Evolutionary conservation across 2,329 filamentous ascomycete species (phyloP).

Genomic region (Monilinia aucupariae): DNA sequence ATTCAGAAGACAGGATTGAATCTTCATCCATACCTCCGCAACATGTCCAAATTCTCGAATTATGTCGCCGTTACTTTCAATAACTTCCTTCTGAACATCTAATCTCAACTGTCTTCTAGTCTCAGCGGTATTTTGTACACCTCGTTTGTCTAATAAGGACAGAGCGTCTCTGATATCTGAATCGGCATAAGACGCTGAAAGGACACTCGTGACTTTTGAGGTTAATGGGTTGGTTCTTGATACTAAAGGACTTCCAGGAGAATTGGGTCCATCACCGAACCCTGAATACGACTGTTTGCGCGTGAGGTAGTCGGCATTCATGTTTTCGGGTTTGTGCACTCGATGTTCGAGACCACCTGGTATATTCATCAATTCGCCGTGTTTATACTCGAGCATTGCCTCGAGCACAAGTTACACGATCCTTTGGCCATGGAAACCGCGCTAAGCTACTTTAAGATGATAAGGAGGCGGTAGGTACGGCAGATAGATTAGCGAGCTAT

Average conservation of each 20-base stretch:
- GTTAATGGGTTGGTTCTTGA: slow-evolving; percentile 57
- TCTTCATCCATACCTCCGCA: slow-evolving; percentile 61
- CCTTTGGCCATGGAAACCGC: neutral
- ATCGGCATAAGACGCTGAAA: slow-evolving; percentile 90
- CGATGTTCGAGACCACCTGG: neutral
- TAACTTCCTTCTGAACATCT: slow-evolving; percentile 85
- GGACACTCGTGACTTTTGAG: slow-evolving; percentile 74
- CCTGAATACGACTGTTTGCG: slow-evolving; percentile 24
- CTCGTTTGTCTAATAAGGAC: slow-evolving; percentile 66
- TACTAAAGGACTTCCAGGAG: slow-evolving; percentile 29
- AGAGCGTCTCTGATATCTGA: slow-evolving; percentile 85
- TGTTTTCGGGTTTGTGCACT: neutral
- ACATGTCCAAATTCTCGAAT: slow-evolving; percentile 84
- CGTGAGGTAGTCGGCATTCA: slow-evolving; percentile 32
- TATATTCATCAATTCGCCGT: neutral
- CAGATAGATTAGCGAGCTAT: neutral
- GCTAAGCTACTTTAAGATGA: slow-evolving; percentile 4
- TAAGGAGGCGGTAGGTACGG: slow-evolving; percentile 15
- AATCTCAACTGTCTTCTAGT: slow-evolving; percentile 73
- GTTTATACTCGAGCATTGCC: slow-evolving; percentile 1
- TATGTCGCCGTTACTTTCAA: slow-evolving; percentile 85
- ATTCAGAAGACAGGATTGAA: neutral
- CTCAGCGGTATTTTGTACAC: slow-evolving; percentile 68
- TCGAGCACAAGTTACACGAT: slow-evolving; percentile 1
- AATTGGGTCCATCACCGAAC: slow-evolving; percentile 25